Evolutionary conservation across 1,139 yeast species (phyloP).

Genomic region (Suhomyces ambrosiae): DNA sequence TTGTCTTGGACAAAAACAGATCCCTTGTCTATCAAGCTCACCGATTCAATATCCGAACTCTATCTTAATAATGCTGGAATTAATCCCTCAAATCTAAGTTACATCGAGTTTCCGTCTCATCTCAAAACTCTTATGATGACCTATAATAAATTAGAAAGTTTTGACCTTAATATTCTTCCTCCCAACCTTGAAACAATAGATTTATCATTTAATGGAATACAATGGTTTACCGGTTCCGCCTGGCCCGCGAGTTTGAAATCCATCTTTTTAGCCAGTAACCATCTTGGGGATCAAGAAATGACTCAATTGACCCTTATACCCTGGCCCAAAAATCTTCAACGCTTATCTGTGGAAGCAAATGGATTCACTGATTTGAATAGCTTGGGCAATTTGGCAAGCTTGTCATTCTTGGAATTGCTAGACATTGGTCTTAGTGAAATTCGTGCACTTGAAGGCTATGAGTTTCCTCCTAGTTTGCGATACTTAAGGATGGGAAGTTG

Average conservation of each 20-base stretch:
- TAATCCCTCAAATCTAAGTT: constrained; percentile 15
- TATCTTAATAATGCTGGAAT: constrained; percentile 38
- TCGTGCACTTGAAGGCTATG: constrained; percentile 1
- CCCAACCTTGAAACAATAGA: constrained; percentile 32
- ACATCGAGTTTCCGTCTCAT: constrained; percentile 22
- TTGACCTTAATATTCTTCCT: constrained; percentile 30
- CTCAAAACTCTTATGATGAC: constrained; percentile 39
- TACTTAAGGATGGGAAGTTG: constrained; percentile 21
- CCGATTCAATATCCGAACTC: constrained; percentile 24
- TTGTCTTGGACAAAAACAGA: constrained; percentile 36
- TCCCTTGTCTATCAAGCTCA: constrained; percentile 22
- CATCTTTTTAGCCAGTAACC: constrained; percentile 29
- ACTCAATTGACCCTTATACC: constrained; percentile 17
- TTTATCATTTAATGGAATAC: constrained; percentile 27
- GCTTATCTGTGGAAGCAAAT: constrained; percentile 30
- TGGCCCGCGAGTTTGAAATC: constrained; percentile 34
- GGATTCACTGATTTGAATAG: constrained; percentile 22
- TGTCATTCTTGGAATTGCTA: constrained; percentile 23
- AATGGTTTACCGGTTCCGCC: constrained; percentile 16
- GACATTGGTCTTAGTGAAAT: constrained; percentile 7
- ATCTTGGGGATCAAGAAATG: constrained; percentile 24
- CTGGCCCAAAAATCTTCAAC: constrained; percentile 30
- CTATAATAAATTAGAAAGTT: constrained; percentile 26
- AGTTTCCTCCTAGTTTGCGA: constrained; percentile 18
- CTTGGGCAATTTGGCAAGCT: constrained; percentile 19